These are phyloP conservation scores for Penicillium decumbens DNA, from an alignment of 2,329 filamentous ascomycete genomes.

Conservation along the genomic window DNA sequence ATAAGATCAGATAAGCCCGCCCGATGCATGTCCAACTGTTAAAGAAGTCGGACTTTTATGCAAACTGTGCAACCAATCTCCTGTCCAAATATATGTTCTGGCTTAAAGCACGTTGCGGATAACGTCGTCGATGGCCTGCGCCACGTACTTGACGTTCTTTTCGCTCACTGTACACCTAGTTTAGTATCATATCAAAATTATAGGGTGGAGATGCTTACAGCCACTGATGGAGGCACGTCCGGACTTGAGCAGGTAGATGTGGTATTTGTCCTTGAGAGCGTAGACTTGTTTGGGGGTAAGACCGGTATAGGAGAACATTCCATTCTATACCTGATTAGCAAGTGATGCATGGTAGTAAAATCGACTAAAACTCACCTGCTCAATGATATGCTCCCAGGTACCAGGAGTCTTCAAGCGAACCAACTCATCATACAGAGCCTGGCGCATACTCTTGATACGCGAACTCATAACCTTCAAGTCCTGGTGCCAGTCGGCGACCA, in stretches of 20 bases:
- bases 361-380: conserved; percentile 61
- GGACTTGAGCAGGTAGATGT: conserved; percentile 43
- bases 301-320: conserved; percentile 85
- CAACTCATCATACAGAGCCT: conserved; percentile 70
- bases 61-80: conserved; percentile 1
- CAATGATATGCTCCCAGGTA: conserved; percentile 95
- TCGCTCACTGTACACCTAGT: conserved; percentile 32
- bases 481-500: conserved; percentile 85
- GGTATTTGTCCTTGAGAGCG: conserved; percentile 39
- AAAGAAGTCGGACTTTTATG: background rate
- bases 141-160: conserved; percentile 40
- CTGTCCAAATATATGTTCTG: conserved; percentile 2
- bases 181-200: background rate
- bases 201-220: conserved; percentile 25
- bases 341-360: too few relatives aligned
- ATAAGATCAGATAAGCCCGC: conserved; percentile 10
- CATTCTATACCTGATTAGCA: conserved; percentile 39
- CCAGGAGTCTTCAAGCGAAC: conserved; percentile 81
- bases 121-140: conserved; percentile 36
- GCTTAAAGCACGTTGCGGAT: conserved; percentile 33
- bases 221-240: conserved; percentile 40
- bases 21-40: conserved; percentile 11
- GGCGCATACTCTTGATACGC: conserved; percentile 87
- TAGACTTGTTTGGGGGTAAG: conserved; percentile 45
- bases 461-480: conserved; percentile 89